Percentiles rank a stretch among this genome's conserved stretches.
Conservation (phyloP, 257 asterid genomes). For the Leonotis leonurus region DNA sequence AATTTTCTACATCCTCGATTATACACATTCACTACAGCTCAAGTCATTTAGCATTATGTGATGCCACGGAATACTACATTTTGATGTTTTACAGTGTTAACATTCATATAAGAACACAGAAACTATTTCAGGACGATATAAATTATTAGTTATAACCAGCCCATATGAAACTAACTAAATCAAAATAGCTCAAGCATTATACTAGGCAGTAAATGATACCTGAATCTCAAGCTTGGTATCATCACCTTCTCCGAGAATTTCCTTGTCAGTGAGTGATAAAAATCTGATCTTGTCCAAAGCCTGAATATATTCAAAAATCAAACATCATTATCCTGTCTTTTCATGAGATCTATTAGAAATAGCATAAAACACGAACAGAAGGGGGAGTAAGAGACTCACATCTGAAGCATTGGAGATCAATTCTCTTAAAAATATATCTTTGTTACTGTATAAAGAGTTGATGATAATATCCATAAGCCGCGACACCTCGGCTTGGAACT, state of each 20-base stretch:
- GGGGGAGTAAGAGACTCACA: slow-evolving; percentile 39
- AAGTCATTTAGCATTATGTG: background rate
- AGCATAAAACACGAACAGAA: background rate
- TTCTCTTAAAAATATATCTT: slow-evolving; percentile 92
- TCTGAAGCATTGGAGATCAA: slow-evolving; percentile 97
- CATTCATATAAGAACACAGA: background rate
- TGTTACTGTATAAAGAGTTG: slow-evolving; percentile 95
- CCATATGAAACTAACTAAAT: background rate
- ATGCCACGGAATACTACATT: background rate
- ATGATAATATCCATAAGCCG: slow-evolving; percentile 93
- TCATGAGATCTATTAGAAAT: background rate
- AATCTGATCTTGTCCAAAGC: slow-evolving; percentile 93
- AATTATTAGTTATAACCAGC: background rate
- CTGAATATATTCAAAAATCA: slow-evolving; percentile 26
- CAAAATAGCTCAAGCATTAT: background rate
- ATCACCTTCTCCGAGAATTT: slow-evolving; percentile 89
- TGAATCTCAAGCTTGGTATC: slow-evolving; percentile 83
- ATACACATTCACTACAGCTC: background rate
- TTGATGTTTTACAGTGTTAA: too few species aligned
- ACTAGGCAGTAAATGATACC: slow-evolving; percentile 35
- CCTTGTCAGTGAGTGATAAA: slow-evolving; percentile 87
- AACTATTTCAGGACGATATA: background rate
- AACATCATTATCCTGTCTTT: background rate
- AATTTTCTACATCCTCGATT: background rate
- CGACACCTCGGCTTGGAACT: slow-evolving; percentile 98